These are phyloP conservation scores for Pseudocercospora cruenta DNA, from an alignment of 2,329 filamentous ascomycete genomes.

Conservation along the genomic window DNA sequence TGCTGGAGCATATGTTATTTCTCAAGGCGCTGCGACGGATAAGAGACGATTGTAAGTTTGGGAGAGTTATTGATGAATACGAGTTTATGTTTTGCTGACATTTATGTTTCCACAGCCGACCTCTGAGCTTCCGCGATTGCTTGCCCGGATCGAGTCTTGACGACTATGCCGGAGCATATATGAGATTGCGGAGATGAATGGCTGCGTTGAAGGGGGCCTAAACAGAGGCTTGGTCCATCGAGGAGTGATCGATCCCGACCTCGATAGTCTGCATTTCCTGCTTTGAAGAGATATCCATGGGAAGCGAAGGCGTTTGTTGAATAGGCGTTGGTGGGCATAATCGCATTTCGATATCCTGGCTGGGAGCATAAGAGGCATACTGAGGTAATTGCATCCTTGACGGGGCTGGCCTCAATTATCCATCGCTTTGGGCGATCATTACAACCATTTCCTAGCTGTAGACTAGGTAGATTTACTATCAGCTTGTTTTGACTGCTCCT, in stretches of 20 bases:
- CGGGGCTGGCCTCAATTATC: background rate
- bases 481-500: background rate
- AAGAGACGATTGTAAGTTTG: conserved; percentile 37
- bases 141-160: conserved; percentile 39
- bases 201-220: background rate
- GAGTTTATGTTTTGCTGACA: conserved; percentile 7
- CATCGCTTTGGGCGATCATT: background rate
- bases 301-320: background rate
- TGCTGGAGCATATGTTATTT: conserved; percentile 40
- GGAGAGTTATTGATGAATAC: background rate
- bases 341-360: background rate
- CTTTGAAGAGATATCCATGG: conserved; percentile 2
- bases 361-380: background rate
- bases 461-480: background rate
- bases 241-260: background rate
- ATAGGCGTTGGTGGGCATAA: conserved; percentile 2
- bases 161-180: conserved; percentile 38
- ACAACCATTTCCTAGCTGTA: conserved; percentile 10
- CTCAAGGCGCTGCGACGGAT: conserved; percentile 37
- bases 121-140: conserved; percentile 42
- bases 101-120: conserved; percentile 30
- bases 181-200: conserved; percentile 22
- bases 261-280: background rate
- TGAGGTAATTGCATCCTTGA: background rate
- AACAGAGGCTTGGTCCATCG: background rate